These are phyloP conservation scores for Metschnikowia henanensis DNA, from an alignment of 805 yeast genomes.

Conservation along the genomic window DNA sequence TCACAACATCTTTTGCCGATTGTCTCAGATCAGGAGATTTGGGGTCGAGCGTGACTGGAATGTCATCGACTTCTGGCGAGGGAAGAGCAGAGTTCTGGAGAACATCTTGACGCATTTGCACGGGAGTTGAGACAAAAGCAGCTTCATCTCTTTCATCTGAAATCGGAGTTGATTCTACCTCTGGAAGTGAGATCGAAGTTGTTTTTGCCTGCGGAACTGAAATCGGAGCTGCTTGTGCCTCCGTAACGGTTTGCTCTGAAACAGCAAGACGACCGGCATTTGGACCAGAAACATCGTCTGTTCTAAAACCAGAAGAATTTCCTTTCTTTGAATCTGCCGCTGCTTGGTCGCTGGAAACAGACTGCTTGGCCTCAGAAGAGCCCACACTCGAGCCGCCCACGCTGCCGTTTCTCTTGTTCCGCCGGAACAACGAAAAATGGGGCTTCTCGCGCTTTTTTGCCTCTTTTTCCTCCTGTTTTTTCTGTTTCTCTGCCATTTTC, in stretches of 20 bases:
- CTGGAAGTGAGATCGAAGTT: not conserved
- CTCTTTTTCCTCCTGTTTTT: slow-evolving; percentile 12
- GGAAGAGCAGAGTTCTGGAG: not conserved
- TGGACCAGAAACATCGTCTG: too few species aligned
- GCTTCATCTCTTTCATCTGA: not conserved
- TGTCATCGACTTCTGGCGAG: not conserved
- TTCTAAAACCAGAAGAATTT: too few species aligned
- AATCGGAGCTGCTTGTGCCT: too few species aligned
- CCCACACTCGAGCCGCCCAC: slow-evolving; percentile 8
- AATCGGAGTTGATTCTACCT: not conserved
- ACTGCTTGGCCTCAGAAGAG: slow-evolving; percentile 3
- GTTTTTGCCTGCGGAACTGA: not conserved
- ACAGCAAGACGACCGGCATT: not conserved
- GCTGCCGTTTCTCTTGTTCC: slow-evolving; percentile 11
- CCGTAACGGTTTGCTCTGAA: not conserved
- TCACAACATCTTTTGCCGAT: not conserved
- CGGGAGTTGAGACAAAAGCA: not conserved
- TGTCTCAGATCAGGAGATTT: not conserved
- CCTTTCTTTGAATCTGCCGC: too few species aligned
- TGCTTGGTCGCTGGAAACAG: not conserved
- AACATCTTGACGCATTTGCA: not conserved
- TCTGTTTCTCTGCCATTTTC: slow-evolving; percentile 7
- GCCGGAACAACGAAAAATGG: slow-evolving; percentile 10
- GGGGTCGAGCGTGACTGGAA: not conserved
- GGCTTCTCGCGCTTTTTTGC: slow-evolving; percentile 10